These are phyloP conservation scores for Kodamaea sagamina DNA, from an alignment of 805 yeast genomes.

Conservation along the genomic window DNA sequence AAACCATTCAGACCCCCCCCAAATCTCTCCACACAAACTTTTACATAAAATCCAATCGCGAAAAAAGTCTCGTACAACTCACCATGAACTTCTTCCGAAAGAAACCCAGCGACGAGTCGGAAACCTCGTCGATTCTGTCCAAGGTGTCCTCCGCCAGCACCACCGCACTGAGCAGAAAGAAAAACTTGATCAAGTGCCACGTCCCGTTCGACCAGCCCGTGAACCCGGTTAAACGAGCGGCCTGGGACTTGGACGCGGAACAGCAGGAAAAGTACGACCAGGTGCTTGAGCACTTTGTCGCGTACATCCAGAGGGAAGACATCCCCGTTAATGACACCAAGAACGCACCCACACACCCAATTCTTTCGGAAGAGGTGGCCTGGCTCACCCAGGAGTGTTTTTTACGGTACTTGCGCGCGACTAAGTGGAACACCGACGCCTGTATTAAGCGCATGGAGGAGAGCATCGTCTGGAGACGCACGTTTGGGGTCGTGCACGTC, in stretches of 20 bases:
- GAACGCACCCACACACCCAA: constrained; percentile 28
- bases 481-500: constrained; percentile 46
- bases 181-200: constrained; percentile 34
- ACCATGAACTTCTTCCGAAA: constrained; percentile 14
- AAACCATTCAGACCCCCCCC: too few relatives aligned
- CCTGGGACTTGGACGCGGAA: constrained; percentile 46
- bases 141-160: constrained; percentile 14
- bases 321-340: constrained; percentile 36
- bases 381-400: constrained; percentile 57
- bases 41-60: too few relatives aligned
- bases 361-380: constrained; percentile 36
- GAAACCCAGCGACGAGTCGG: constrained; percentile 10
- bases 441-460: constrained; percentile 48
- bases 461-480: constrained; percentile 57
- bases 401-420: constrained; percentile 51
- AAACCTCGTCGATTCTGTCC: constrained; percentile 25
- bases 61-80: not conserved
- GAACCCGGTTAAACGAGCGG: constrained; percentile 32
- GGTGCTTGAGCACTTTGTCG: constrained; percentile 62
- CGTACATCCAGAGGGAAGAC: constrained; percentile 17
- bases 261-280: constrained; percentile 61
- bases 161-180: constrained; percentile 14
- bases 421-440: constrained; percentile 48
- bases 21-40: too few relatives aligned
- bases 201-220: constrained; percentile 43